Conservation (phyloP, 805 yeast species). For the baker's yeast (Saccharomyces cerevisiae) region DNA sequence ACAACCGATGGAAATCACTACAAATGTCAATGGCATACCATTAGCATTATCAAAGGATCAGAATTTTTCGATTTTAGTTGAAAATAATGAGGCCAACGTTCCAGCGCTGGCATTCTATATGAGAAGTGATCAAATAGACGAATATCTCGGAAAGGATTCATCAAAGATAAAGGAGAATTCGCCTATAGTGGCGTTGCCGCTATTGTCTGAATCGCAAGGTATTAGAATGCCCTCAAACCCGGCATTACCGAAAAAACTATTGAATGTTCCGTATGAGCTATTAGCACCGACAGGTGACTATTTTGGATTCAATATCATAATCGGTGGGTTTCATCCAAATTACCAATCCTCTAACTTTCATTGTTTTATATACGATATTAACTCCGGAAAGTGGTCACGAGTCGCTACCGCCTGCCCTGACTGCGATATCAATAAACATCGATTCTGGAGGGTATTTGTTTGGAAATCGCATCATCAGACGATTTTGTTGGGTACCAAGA, state of each 20-base stretch:
- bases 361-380: slow-evolving; percentile 27
- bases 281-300: slow-evolving; percentile 51
- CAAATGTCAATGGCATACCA: slow-evolving; percentile 19
- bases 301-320: slow-evolving; percentile 58
- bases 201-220: slow-evolving; percentile 28
- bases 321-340: slow-evolving; percentile 49
- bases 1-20: slow-evolving; percentile 9
- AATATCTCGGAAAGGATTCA: not conserved
- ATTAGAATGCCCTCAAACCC: slow-evolving; percentile 20
- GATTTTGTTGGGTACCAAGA: slow-evolving; percentile 44
- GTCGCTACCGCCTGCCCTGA: slow-evolving; percentile 46
- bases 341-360: slow-evolving; percentile 25
- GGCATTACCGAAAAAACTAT: slow-evolving; percentile 10
- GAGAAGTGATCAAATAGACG: slow-evolving; percentile 5
- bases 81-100: slow-evolving; percentile 13
- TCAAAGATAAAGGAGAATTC: slow-evolving; percentile 5
- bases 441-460: slow-evolving; percentile 59
- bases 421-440: slow-evolving; percentile 45
- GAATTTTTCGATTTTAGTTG: slow-evolving; percentile 20
- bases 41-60: slow-evolving; percentile 14
- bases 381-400: slow-evolving; percentile 49
- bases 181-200: slow-evolving; percentile 31
- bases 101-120: slow-evolving; percentile 14
- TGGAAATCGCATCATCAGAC: slow-evolving; percentile 78
- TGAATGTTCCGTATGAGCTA: slow-evolving; percentile 32